Evolutionary conservation across 2,329 filamentous ascomycete species (phyloP).

Genomic region (Nemania sp.): DNA sequence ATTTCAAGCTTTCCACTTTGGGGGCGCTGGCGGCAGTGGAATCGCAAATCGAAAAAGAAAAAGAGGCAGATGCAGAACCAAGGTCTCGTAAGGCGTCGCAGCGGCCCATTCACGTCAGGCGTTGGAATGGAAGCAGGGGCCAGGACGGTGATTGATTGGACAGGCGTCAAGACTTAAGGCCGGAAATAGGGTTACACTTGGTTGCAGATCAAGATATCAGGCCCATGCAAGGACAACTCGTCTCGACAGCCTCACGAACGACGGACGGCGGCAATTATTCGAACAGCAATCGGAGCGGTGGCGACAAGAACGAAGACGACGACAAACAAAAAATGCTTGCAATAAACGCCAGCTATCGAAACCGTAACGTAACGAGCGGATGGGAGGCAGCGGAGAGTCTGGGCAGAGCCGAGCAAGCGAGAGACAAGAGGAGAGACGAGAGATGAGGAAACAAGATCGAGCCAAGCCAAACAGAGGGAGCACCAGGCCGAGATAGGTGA

Average conservation of each 20-base stretch:
- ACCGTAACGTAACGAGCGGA: slow-evolving; percentile 38
- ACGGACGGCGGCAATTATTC: no score
- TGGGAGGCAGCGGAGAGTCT: slow-evolving; percentile 23
- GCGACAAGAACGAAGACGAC: slow-evolving; percentile 12
- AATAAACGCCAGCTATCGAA: slow-evolving; percentile 24
- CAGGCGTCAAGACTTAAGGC: slow-evolving; percentile 29
- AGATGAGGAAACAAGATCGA: slow-evolving; percentile 26
- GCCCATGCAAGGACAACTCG: slow-evolving; percentile 21
- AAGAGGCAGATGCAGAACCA: slow-evolving; percentile 35
- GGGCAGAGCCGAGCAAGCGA: slow-evolving; percentile 18
- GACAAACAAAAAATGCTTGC: slow-evolving; percentile 19
- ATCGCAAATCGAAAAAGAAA: slow-evolving; percentile 28
- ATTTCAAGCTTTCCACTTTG: slow-evolving; percentile 32
- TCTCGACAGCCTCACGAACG: slow-evolving; percentile 14
- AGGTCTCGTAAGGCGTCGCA: slow-evolving; percentile 33
- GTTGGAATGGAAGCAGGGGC: slow-evolving; percentile 26
- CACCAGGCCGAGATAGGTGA: slow-evolving; percentile 24
- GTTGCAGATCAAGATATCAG: slow-evolving; percentile 24
- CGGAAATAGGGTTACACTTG: slow-evolving; percentile 27
- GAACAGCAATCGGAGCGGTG: neutral
- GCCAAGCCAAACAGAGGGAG: slow-evolving; percentile 26
- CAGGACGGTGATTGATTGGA: slow-evolving; percentile 34
- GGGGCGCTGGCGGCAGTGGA: slow-evolving; percentile 27
- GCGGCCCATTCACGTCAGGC: slow-evolving; percentile 31
- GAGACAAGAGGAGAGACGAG: slow-evolving; percentile 10